Evolutionary conservation across 2,329 filamentous ascomycete species (phyloP), one percentile per base, ranked within the genome.

Genomic region (Talaromyces funiculosus): DNA sequence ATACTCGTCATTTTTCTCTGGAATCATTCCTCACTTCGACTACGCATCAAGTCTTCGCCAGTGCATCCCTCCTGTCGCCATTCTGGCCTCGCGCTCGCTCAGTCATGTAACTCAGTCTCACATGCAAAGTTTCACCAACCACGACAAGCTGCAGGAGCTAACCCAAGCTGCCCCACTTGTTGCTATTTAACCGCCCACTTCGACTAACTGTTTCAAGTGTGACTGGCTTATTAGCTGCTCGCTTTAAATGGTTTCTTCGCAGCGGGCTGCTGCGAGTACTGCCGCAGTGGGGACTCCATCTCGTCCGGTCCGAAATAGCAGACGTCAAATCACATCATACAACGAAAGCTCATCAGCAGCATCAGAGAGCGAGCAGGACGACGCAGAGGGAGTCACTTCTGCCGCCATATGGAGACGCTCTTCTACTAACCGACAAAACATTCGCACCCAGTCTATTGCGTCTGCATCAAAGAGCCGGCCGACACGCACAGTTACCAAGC

Each of bases 251-350:
- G 68, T 72, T 61, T 66, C 69, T 22, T 66, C 64, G 18, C 62
- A 63, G 45, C 68, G 66, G 40, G 62, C 67, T 26, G 58, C 67
- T 49, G 64, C 65, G 18, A 33, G 67, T 24, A 57, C 67, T 42
- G 62, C 65, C 16, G 40, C 53, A 49, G 54, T 57, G 61, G 57
- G 37, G 61, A 62, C 61, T 7, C 61, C 65, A 55, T 68, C 71
- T 55, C 71, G 72, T 12, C 74, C 74, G 18, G 60, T 74, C 40
- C 73, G 75, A 31, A 68, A 69, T 29, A 73, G 64, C 64, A 73
- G 74, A 59, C 71, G 67, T 8, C 68, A 67, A 56, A 70, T 77
- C 29, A 63, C 69, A 43, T 72, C 73, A 29, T 77, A 77, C 57
- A 68, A 73, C 38, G 75, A 77, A 64, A 70, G 35, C 20, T 59